Evolutionary conservation across 495 filamentous ascomycete species (phyloP), one percentile per base, ranked within the genome.

Genomic region (Xylaria scruposa): DNA sequence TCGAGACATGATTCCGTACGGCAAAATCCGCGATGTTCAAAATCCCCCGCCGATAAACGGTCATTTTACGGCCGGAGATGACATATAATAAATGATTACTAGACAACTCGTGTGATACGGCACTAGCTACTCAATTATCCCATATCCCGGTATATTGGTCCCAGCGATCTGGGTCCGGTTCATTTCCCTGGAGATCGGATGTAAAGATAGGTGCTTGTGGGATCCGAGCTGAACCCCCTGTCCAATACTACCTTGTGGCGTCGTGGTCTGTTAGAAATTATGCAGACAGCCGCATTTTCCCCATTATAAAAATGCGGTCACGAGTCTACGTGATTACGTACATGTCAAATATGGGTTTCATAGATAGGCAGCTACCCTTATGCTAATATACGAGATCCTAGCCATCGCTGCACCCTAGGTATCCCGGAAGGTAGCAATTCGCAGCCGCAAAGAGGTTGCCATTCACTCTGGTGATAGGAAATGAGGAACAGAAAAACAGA

Each of bases 91-190:
- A 67, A 44, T 67, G 65, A 67, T 56, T 56, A 56, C 47, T 67
- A 6, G 65, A 67, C 65, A 53, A 17, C 12, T 69, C 54, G 29
- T 69, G 61, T 1, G 8, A 38, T 26, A 36, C 4, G 19, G 62
- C 62, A n/a, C 62, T 65, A 36, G 46, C 46, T 53, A 64, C 26
- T 19, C 33, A 64, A 46, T 24, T 17, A 64, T 29, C 60, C 46
- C 21, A 70, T 64, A 51, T 19, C 68, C 60, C 8, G 68, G 51
- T 68, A 31, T 59, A 40, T 59, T 61, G 19, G 68, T 64, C 60
- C 68, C 68, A 47, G 60, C 60, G 68, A 70, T 70, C 68, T 53
- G 68, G 68, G 60, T 38, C 68, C 62, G 40, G 61, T 64, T 70
- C 61, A 64, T 64, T 70, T 70, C 60, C 53, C 56, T 49, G 67